Conservation (phyloP, 2,329 filamentous ascomycete genomes). For the Aspergillus ochraceoroseus region DNA sequence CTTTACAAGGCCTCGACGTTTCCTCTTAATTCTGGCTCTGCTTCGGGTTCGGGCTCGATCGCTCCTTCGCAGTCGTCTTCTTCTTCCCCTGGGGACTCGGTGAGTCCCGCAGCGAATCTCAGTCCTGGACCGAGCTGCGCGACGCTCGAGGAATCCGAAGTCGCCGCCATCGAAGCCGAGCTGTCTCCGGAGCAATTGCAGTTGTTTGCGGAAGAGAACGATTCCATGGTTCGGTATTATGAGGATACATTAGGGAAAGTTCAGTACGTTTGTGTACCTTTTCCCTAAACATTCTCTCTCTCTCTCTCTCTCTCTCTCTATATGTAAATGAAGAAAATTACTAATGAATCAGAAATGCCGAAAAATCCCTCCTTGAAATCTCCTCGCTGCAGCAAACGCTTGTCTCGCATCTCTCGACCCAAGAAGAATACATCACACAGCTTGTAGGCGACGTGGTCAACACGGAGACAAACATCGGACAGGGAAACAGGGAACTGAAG, state of each 20-base stretch:
- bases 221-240: conserved; percentile 87
- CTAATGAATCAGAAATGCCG: conserved; percentile 78
- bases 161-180: conserved; percentile 49
- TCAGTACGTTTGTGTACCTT: conserved; percentile 69
- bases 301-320: background rate
- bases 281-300: too few relatives aligned
- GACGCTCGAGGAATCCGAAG: conserved; percentile 30
- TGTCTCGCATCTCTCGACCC: conserved; percentile 75
- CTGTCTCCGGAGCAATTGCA: conserved; percentile 82
- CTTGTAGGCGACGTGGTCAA: conserved; percentile 76
- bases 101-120: too few relatives aligned
- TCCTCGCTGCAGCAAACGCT: conserved; percentile 86
- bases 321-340: conserved; percentile 7
- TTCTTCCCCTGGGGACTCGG: too few relatives aligned
- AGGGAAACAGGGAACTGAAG: conserved; percentile 87
- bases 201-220: conserved; percentile 88
- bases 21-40: conserved; percentile 12
- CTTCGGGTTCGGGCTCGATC: background rate
- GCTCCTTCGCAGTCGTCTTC: too few relatives aligned
- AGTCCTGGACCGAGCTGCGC: too few relatives aligned
- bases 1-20: conserved; percentile 57
- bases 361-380: conserved; percentile 88
- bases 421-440: conserved; percentile 84
- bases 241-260: conserved; percentile 93
- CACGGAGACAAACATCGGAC: conserved; percentile 79